Evolutionary conservation across 139 green algal genomes (phyloP).

Genomic region (Penium margaritaceum): DNA sequence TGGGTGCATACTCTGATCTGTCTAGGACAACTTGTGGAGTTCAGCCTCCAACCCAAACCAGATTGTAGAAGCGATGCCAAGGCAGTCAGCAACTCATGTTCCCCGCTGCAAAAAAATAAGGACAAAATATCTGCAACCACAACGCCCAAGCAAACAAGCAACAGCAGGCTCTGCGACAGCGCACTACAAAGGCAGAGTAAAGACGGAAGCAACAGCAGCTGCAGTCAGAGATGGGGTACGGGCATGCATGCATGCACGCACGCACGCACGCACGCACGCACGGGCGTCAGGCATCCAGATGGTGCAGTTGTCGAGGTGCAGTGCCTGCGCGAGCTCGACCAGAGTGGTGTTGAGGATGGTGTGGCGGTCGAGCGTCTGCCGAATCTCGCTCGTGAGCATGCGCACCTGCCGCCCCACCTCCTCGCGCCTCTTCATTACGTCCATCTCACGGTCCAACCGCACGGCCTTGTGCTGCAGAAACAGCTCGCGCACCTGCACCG

Average conservation of each 20-base stretch:
- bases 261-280: not conserved
- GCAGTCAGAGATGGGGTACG: not conserved
- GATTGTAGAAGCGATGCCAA: too few relatives aligned
- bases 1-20: too few relatives aligned
- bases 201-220: not conserved
- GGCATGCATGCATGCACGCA: not conserved
- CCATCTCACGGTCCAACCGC: constrained; percentile 30
- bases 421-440: constrained; percentile 13
- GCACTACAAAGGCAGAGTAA: too few relatives aligned
- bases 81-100: too few relatives aligned
- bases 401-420: constrained; percentile 25
- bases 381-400: constrained; percentile 31
- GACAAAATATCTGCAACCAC: not conserved
- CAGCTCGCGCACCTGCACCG: constrained; percentile 31
- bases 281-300: constrained; percentile 21
- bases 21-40: too few relatives aligned
- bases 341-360: constrained; percentile 40
- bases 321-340: constrained; percentile 20
- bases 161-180: too few relatives aligned
- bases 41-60: too few relatives aligned
- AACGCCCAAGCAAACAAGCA: not conserved
- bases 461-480: constrained; percentile 37
- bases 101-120: too few relatives aligned
- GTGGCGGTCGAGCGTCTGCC: constrained; percentile 21
- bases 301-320: constrained; percentile 25